Evolutionary conservation across 2,329 filamentous ascomycete genomes (phyloP), one percentile per base, ranked within the genome.

Genomic region (Ceratocystiopsis brevicomis): DNA sequence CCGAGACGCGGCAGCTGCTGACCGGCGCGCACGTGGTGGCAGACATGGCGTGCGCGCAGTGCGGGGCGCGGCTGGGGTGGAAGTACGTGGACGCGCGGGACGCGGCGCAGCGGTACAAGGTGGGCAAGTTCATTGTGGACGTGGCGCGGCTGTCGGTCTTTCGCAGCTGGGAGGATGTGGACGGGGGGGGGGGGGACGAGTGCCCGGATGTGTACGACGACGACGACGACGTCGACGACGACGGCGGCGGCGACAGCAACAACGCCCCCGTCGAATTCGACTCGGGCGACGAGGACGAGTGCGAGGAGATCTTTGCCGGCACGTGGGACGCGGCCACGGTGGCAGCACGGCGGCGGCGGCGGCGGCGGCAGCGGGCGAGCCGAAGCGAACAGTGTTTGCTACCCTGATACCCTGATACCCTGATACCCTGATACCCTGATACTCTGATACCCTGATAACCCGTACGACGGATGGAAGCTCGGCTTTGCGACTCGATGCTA

Each of bases 101-200:
- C 50, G 53, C 61, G 44, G 58, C 63, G 39, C 76, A 80, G 55
- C 67, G 65, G 53, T 81, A 81, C 62, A 81, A 81, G 57, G 64
- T 79, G 41, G 75, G 75, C 50, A 80, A 79, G 56, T 80, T 72
- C 54, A 79, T 80, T 30, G 56, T 81, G 36, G 76, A 81, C 60
- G 72, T 68, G 36, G 67, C 69, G 54, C 61, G 71, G 43, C 68
- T 77, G 15, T 62, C 70, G 19, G 61, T 65, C 13, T 61, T 64
- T 39, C 63, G 65, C 33, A 61, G 57, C 43, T 79, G 73, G 74
- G 73, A 71, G 51, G 67, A 70, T 44, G 54, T 54, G 10, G 45
- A 19, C 19, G 45, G 36, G 4, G 38, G 40, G 4, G 38, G 40
- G 8, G 17, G 11, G 3, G 14, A 6, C 36, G 45, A 48, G 2